phyloP scores from a whole-genome alignment of 345 rosid genomes.

The Rhizophora mangle region DNA sequence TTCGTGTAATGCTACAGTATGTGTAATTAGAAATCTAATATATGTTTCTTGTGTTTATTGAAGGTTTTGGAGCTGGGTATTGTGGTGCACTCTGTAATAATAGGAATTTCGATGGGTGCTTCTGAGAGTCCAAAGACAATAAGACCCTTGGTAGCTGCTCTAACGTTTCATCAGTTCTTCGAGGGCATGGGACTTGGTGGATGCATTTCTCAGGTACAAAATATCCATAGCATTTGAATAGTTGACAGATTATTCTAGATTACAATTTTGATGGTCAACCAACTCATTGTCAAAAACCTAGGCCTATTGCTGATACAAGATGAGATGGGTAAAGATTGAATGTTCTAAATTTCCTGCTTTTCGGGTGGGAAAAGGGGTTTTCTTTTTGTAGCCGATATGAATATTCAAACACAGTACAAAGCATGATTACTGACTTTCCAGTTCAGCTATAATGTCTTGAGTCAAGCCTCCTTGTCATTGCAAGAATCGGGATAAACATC shows the following conservation, averaged over 20 bases:
- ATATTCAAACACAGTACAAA: neutral
- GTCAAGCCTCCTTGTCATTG: neutral
- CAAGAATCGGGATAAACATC: neutral
- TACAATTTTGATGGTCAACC: neutral
- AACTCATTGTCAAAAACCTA: no score
- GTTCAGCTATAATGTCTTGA: neutral
- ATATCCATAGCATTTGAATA: no score
- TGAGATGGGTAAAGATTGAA: no score
- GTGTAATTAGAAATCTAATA: no score
- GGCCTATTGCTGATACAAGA: no score
- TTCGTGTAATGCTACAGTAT: no score
- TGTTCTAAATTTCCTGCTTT: no score
- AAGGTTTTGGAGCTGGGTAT: slow-evolving; percentile 33
- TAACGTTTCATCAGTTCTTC: slow-evolving; percentile 30
- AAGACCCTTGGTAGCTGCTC: slow-evolving; percentile 22
- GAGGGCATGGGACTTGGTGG: slow-evolving; percentile 35
- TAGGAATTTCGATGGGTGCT: slow-evolving; percentile 28
- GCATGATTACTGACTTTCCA: neutral
- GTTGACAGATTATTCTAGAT: no score
- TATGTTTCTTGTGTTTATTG: no score
- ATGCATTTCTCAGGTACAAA: slow-evolving; percentile 22
- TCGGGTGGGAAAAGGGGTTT: no score
- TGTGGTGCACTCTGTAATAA: slow-evolving; percentile 29
- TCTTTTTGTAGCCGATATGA: no score
- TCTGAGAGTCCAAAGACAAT: slow-evolving; percentile 28